These are phyloP conservation scores for Aspergillus mulundensis DNA, from an alignment of 495 filamentous ascomycete genomes.

Conservation along the genomic window DNA sequence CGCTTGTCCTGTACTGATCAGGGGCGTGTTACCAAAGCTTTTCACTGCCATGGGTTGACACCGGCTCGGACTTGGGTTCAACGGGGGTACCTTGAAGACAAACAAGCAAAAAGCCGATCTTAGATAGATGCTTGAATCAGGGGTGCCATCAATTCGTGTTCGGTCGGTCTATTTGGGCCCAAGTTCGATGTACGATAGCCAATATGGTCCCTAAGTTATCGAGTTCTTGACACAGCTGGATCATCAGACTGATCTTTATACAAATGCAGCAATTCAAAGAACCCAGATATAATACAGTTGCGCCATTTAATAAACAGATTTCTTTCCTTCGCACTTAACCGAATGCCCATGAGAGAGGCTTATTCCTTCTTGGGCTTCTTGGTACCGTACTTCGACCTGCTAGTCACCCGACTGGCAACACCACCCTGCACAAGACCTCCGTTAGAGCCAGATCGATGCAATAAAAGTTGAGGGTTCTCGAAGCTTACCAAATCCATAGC, in stretches of 20 bases:
- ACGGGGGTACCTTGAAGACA: too few relatives aligned
- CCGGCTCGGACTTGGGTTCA: too few relatives aligned
- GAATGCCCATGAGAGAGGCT: not conserved
- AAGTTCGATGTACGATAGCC: too few relatives aligned
- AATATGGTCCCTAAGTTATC: not conserved
- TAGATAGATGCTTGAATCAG: too few relatives aligned
- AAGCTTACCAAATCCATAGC: slow-evolving; percentile 86
- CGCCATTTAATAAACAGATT: slow-evolving; percentile 2
- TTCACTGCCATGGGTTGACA: too few relatives aligned
- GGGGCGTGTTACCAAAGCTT: too few relatives aligned
- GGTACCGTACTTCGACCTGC: slow-evolving; percentile 93
- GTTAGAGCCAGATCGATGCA: slow-evolving; percentile 14
- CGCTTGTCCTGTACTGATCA: too few relatives aligned
- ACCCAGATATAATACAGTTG: slow-evolving; percentile 2
- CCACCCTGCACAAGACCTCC: slow-evolving; percentile 62
- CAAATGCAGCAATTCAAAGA: not conserved
- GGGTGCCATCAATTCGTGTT: too few relatives aligned
- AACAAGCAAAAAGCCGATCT: too few relatives aligned
- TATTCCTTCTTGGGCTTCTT: slow-evolving; percentile 87
- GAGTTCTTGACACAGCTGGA: not conserved
- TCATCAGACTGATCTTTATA: slow-evolving; percentile 1
- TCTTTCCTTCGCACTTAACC: not conserved
- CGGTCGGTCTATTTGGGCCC: too few relatives aligned
- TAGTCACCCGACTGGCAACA: slow-evolving; percentile 75
- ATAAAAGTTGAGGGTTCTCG: not conserved